These are phyloP conservation scores for Hymenotorrendiella dingleyae DNA, from an alignment of 2,329 filamentous ascomycete genomes.

Conservation along the genomic window DNA sequence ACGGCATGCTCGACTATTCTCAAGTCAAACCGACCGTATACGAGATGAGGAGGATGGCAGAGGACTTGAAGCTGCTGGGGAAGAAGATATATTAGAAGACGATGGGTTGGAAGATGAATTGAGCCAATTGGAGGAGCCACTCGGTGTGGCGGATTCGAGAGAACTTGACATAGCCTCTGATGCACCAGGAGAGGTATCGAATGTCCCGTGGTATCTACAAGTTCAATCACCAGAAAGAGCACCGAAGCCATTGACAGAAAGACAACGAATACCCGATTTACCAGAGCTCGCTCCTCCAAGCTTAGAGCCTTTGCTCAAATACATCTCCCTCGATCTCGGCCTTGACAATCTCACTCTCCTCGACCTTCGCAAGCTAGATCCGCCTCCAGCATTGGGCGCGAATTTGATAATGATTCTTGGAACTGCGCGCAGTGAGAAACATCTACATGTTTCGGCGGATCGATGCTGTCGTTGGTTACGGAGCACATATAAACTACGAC, in stretches of 20 bases:
- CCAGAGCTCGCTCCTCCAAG: constrained; percentile 58
- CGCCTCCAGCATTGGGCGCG: constrained; percentile 78
- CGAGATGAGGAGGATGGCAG: constrained; percentile 3
- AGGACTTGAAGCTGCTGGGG: background rate
- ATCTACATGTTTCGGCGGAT: constrained; percentile 86
- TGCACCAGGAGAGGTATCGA: constrained; percentile 8
- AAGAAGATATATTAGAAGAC: constrained; percentile 2
- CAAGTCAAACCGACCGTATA: constrained; percentile 1
- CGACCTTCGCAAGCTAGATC: constrained; percentile 78
- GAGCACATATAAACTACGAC: constrained; percentile 62
- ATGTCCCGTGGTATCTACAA: constrained; percentile 79
- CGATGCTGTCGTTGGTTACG: constrained; percentile 84
- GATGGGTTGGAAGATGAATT: constrained; percentile 5
- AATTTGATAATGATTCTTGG: constrained; percentile 91
- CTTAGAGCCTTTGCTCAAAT: constrained; percentile 66
- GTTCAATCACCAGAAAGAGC: constrained; percentile 45
- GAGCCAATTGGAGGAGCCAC: constrained; percentile 12
- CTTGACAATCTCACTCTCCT: constrained; percentile 75
- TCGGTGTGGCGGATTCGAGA: constrained; percentile 2
- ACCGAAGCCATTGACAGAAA: constrained; percentile 39
- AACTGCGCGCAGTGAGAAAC: constrained; percentile 85
- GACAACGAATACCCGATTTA: constrained; percentile 55
- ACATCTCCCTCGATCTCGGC: constrained; percentile 77
- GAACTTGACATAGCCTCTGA: too few species aligned
- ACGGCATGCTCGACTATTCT: constrained; percentile 13